Evolutionary conservation across 495 filamentous ascomycete genomes (phyloP), one percentile per base, ranked within the genome.

Genomic region (Diplogelasinospora grovesii): DNA sequence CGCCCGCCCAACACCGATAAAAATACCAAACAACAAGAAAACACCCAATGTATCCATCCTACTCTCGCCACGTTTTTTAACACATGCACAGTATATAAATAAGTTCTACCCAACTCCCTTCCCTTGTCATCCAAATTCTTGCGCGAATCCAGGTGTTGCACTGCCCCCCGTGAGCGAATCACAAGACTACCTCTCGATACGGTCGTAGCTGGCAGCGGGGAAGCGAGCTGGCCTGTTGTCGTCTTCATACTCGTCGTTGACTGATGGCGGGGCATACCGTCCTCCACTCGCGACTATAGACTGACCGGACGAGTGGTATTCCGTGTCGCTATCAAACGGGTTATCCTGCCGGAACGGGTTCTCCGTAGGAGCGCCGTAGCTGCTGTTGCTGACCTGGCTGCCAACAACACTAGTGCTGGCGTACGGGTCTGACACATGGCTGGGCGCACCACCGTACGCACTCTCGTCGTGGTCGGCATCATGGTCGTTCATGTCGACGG

Each of bases 201-300:
- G 57, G 36, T 69, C 66, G 45, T 73, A 73, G 33, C 66, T 56
- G 14, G 54, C 69, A 9, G 39, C 49, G 2, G 69, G 68, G 42
- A 71, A 73, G 18, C 57, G 49, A 16, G 59, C 59, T 1, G 64
- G 61, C 26, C 56, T 33, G 11, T 56, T 49, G 34, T 61, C 59
- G 26, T 66, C 66, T 1, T 69, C 61, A 36, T 60, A 63, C 22
- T 56, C 57, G 13, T 68, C 66, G 7, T 46, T 32, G 3, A 58
- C 56, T 1, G 54, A 48, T 6, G 66, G 65, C 9, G 59, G 51
- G 6, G 55, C 59, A 34, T 68, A 70, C 58, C 56, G 13, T 40
- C 48, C 16, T 13, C 47, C 40, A 41, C 39, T 33, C 13, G 45
- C 29, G 24, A 45, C 9, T 31, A 36, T 20, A 19, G 37, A 30